phyloP scores from a whole-genome alignment of 805 yeast species.

The Candida oleophila region DNA sequence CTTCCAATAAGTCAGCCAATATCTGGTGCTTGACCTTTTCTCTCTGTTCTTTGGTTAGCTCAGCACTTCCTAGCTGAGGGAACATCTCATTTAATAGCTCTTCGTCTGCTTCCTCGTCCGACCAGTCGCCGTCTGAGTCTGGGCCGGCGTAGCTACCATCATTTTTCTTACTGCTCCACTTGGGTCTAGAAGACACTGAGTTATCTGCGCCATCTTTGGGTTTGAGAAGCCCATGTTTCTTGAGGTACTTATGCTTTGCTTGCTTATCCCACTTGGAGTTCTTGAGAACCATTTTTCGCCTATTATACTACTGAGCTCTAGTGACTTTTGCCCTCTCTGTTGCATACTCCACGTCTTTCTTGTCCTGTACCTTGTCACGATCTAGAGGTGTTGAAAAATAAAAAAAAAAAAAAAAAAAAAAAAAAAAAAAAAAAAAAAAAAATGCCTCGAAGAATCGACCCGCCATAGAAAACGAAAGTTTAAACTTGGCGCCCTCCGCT shows the following conservation, averaged over 20 bases:
- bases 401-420: too few species aligned
- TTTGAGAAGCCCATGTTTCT: slow-evolving; percentile 36
- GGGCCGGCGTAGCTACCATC: slow-evolving; percentile 24
- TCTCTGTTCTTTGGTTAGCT: slow-evolving; percentile 33
- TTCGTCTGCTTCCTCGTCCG: slow-evolving; percentile 33
- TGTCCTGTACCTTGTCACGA: too few species aligned
- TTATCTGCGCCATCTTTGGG: slow-evolving; percentile 8
- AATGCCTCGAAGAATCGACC: too few species aligned
- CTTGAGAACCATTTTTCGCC: slow-evolving; percentile 37
- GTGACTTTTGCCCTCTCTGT: too few species aligned
- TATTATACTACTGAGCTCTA: too few species aligned
- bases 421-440: too few species aligned
- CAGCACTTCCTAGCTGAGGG: slow-evolving; percentile 36
- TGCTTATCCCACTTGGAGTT: slow-evolving; percentile 45
- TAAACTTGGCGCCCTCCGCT: too few species aligned
- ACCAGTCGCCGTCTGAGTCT: slow-evolving; percentile 25
- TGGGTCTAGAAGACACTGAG: slow-evolving; percentile 17
- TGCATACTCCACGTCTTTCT: too few species aligned
- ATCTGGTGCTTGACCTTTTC: slow-evolving; percentile 35
- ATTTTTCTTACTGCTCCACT: slow-evolving; percentile 35
- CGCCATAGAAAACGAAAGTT: too few species aligned
- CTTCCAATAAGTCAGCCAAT: slow-evolving; percentile 21
- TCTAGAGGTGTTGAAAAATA: too few species aligned
- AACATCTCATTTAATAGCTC: slow-evolving; percentile 38
- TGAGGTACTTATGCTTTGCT: slow-evolving; percentile 38